phyloP scores from a whole-genome alignment of 2,329 filamentous ascomycete species.

The Epichloe hybrida region DNA sequence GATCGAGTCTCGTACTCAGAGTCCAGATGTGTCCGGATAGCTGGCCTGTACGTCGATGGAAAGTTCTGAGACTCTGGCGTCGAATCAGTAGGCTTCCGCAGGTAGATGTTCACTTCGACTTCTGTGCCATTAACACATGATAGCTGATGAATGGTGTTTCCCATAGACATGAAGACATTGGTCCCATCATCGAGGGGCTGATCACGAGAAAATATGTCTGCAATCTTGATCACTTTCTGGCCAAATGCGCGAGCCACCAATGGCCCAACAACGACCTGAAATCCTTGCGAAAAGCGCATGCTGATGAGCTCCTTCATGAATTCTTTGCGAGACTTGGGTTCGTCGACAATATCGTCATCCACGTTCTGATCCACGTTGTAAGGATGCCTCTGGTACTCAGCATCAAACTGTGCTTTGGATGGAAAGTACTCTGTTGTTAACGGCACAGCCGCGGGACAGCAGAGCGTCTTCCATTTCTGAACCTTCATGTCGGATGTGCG shows the following conservation, averaged over 20 bases:
- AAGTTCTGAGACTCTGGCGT: constrained; percentile 30
- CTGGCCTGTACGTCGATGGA: constrained; percentile 46
- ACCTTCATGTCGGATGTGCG: constrained; percentile 67
- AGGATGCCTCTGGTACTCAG: constrained; percentile 72
- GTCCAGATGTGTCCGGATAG: constrained; percentile 69
- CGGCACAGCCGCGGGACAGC: constrained; percentile 81
- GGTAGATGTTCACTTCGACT: constrained; percentile 82
- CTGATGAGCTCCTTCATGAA: constrained; percentile 79
- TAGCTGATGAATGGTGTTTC: constrained; percentile 84
- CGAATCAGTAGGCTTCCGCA: constrained; percentile 57
- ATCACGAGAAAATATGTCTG: constrained; percentile 64
- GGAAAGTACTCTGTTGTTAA: constrained; percentile 94
- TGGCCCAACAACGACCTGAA: constrained; percentile 78
- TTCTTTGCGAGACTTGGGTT: constrained; percentile 57
- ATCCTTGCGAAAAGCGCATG: constrained; percentile 79
- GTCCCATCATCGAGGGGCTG: constrained; percentile 63
- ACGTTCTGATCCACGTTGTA: constrained; percentile 77
- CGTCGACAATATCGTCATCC: constrained; percentile 60
- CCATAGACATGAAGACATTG: constrained; percentile 81
- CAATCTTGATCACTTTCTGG: constrained; percentile 55
- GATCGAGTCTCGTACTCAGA: constrained; percentile 52
- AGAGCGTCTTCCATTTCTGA: constrained; percentile 96
- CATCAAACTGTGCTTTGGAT: constrained; percentile 63
- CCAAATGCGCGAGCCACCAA: constrained; percentile 64
- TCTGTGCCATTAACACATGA: constrained; percentile 76